A percentile compares a stretch with the other conserved stretches of the same genome.
These are phyloP conservation scores for Diaporthe vaccinii DNA, from an alignment of 2,329 filamentous ascomycete genomes.

Conservation along the genomic window DNA sequence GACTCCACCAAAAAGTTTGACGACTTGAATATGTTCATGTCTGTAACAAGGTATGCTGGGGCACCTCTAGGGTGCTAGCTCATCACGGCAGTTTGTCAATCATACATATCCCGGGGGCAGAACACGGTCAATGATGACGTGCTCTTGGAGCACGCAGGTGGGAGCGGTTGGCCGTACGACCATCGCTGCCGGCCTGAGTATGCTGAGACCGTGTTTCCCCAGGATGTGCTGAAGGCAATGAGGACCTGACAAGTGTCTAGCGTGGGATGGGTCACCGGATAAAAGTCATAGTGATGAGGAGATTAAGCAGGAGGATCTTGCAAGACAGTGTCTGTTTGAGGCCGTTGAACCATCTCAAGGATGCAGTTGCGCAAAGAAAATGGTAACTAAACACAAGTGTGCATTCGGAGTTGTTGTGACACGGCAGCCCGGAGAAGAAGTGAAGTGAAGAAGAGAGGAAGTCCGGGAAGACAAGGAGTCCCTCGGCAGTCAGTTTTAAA, in stretches of 20 bases:
- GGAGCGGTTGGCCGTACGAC: not conserved
- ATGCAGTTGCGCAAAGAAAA: not conserved
- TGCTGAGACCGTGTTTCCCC: not conserved
- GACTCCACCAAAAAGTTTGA: not conserved
- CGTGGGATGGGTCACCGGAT: not conserved
- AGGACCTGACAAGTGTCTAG: not conserved
- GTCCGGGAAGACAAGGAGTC: not conserved
- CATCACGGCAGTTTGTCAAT: not conserved
- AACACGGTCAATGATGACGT: conserved; percentile 3
- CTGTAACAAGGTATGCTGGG: not conserved
- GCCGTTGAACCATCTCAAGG: too few species aligned
- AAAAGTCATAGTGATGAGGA: not conserved
- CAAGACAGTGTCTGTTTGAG: too few species aligned
- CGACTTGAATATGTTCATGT: not conserved
- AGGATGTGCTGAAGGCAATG: not conserved
- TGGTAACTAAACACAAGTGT: not conserved
- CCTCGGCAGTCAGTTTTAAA: not conserved
- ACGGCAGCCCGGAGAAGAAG: not conserved
- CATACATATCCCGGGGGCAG: not conserved
- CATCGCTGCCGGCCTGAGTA: not conserved
- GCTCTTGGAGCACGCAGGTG: not conserved
- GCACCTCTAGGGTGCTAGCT: not conserved
- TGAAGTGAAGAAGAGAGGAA: not conserved
- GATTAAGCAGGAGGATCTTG: not conserved
- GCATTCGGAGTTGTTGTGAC: not conserved